Evolutionary conservation across 2,329 filamentous ascomycete species (phyloP), one percentile per base, ranked within the genome.

Genomic region (Colletotrichum falcatum): DNA sequence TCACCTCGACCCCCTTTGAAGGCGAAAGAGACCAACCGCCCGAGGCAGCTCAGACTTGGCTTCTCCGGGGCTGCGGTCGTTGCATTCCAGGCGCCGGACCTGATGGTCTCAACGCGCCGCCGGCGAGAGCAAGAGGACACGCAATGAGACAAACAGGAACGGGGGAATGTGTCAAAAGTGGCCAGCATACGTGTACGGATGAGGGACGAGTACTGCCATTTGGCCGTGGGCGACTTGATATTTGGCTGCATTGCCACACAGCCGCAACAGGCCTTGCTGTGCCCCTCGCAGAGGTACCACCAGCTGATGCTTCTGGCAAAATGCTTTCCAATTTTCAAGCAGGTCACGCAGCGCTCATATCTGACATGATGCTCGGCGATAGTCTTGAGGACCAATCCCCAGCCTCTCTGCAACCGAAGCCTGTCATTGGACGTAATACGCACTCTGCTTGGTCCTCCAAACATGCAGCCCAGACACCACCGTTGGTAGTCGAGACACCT

Each of bases 1-100:
- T 58, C 12, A 67, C n/a, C 33, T 62, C 56, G 2, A 68, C 64
- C 2, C 67, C 56, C 20, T 58, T 58, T 53, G 42, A 68, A 37
- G 0, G 35, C 12, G 5, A 70, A 44, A 3, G n/a, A 49, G 26
- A 62, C 16, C 46, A 3, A 63, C 61, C 11, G 6, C 5, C 2
- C 35, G 12, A 2, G 55, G 30, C 16, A 62, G 67, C 14, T 42
- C 30, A 2, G 8, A 2, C 26, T 11, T 8, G 48, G 12, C 4
- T 6, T 7, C 14, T 11, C 11, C 33, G 18, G 33, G 16, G 3
- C 1, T 26, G 16, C 11, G 48, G 23, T 12, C 6, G 7, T 28
- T 30, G 28, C 11, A 16, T 7, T 33, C 33, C 18, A 65, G 44
- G 2, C 54, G 11, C n/a, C 44, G 48, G 5, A 69, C 66, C 35